Evolutionary conservation across 331 rosid genomes (phyloP), one percentile per base, ranked within the genome.

Genomic region (Quercus phellos): DNA sequence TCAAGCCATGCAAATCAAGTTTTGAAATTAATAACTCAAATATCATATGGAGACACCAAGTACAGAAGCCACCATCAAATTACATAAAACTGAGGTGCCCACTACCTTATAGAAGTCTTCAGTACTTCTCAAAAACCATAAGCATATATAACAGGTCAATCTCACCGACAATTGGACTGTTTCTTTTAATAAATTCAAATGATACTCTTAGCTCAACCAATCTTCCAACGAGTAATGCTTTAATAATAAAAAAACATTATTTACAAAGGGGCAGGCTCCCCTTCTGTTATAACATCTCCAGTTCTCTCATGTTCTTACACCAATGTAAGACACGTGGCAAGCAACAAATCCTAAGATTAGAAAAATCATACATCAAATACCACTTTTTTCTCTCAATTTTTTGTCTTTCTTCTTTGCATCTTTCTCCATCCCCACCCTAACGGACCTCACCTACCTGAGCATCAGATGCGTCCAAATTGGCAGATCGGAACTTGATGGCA

Each of bases 31-130:
- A 68, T 32, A 67, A 17, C 24, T 14, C 68, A 70, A 30, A 53
- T 42, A 32, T 50, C 13, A 14, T 9, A 17, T 2, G 9, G 30
- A 32, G 58, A 30, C 30, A 69, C 43, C 29, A 10, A 29, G 32
- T 19, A 63, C 69, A 34, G 27, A 34, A 24, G 80, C 35, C 26
- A 35, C 60, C 74, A 70, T 66, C 50, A 16, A 66, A 79, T 32
- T 46, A 22, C 68, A 27, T 3, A 60, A 60, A 4, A 4, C 14
- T 60, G 38, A 59, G 27, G 34, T 0, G n/a, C 67, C 67, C 10
- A 59, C 11, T 22, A 11, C 67, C 29, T 7, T 24, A 24, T 22
- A 12, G 4, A 27, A 26, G n/a, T 32, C 68, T 26, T 18, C 6
- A 26, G 3, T 5, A 24, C 17, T 24, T 16, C 68, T 27, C n/a